Base-by-base conservation (phyloP, 306 rosid genomes). In the Gastrolobium bilobum region DNA sequence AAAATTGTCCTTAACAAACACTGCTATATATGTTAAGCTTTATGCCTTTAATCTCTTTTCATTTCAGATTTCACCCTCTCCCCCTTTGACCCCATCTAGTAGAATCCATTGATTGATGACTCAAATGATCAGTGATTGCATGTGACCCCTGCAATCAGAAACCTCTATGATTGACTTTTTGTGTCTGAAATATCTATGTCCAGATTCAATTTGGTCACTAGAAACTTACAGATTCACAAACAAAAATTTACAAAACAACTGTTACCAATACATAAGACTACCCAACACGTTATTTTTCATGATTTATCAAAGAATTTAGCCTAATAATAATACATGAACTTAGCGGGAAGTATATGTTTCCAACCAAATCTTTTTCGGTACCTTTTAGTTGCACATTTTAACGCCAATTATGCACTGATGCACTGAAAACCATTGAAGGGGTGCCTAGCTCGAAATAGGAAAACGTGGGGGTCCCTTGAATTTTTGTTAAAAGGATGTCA, bases 111-210 rank as follows among this genome's bases (percentile, higher is more conserved):
- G 61, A 20, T 20, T 20, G 26, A 20, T 20, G 34, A 8, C 50
- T 30, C 57, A 71, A 34, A 44, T 37, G 61, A 56, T 43, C 34
- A 30, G 11, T 40, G 47, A 30, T 13, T 54, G 71, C 57, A 74
- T 56, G 84, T 81, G 84, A 77, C 10, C 13, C 14, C 6, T 60
- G 71, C 73, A 50, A 71, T 30, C 71, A 81, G 65, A 81, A 58
- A 43, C 80, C 75, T 68, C 58, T 47, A 30, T 30, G 26, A 29
- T 75, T 68, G 51, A 66, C 71, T 34, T 75, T 48, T 53, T 31
- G 26, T 29, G n/a, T 30, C 13, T 66, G 50, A 83, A 73, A 83
- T 62, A 40, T 46, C 73, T 10, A 7, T 4, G 40, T 35, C 43
- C 43, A 65, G 44, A 58, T 50, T 48, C 13, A 20, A 37, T 4